Conservation (phyloP, 2,329 filamentous ascomycete genomes). For the Pseudocercospora fijiensis region DNA sequence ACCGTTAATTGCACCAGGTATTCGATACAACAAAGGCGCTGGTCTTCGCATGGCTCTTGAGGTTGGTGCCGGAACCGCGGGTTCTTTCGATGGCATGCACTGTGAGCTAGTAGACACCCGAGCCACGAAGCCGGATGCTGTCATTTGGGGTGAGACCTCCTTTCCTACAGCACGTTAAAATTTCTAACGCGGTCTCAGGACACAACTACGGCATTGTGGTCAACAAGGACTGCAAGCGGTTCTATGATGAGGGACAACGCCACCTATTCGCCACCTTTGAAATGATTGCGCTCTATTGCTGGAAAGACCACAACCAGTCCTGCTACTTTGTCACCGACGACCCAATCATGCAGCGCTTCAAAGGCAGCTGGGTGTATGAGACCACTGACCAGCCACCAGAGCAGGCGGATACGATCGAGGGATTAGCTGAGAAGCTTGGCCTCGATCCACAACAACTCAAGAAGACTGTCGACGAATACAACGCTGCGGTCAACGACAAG, state of each 20-base stretch:
- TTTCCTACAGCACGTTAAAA: not conserved
- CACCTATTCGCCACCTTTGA: slow-evolving; percentile 50
- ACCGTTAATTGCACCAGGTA: slow-evolving; percentile 44
- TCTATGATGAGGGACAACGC: slow-evolving; percentile 96
- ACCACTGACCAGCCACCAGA: slow-evolving; percentile 46
- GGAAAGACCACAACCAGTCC: slow-evolving; percentile 44
- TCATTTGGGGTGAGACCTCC: slow-evolving; percentile 38
- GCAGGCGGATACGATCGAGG: slow-evolving; percentile 43
- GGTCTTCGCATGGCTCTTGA: slow-evolving; percentile 46
- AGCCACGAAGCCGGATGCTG: slow-evolving; percentile 45
- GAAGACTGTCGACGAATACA: slow-evolving; percentile 44
- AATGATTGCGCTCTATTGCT: slow-evolving; percentile 45
- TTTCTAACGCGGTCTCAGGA: slow-evolving; percentile 23
- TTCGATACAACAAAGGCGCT: slow-evolving; percentile 44
- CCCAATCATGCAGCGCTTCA: slow-evolving; percentile 45
- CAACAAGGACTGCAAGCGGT: slow-evolving; percentile 54
- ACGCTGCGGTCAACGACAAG: slow-evolving; percentile 43
- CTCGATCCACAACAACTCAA: slow-evolving; percentile 40
- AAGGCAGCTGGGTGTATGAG: slow-evolving; percentile 46
- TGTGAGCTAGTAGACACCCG: slow-evolving; percentile 46
- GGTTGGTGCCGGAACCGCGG: slow-evolving; percentile 43
- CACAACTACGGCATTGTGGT: slow-evolving; percentile 49
- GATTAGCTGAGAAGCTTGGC: slow-evolving; percentile 42
- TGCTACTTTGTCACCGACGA: slow-evolving; percentile 46
- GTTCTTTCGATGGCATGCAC: slow-evolving; percentile 46